Percentiles rank a stretch among this genome's conserved stretches.
Evolutionary conservation across 345 rosid genomes (phyloP).

Genomic region (Pugionium cornutum): DNA sequence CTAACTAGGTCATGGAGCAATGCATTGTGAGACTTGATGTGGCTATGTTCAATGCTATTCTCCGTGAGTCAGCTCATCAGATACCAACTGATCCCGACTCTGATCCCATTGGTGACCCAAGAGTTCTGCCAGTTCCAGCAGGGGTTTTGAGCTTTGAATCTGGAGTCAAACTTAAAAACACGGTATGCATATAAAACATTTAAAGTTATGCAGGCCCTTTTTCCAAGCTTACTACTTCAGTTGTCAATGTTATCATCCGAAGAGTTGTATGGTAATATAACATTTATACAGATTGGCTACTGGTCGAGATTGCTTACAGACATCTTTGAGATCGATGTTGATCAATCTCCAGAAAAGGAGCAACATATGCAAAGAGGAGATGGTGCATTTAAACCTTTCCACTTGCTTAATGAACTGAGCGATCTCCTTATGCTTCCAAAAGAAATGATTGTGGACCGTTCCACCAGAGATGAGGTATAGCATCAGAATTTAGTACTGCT

Average conservation of each 20-base stretch:
- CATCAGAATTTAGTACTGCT: conserved; percentile 17
- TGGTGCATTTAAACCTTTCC: conserved; percentile 51
- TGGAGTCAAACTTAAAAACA: conserved; percentile 91
- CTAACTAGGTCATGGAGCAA: conserved; percentile 76
- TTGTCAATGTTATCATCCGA: conserved; percentile 1
- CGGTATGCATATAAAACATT: conserved; percentile 48
- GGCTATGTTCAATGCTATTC: conserved; percentile 97
- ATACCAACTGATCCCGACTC: conserved; percentile 85
- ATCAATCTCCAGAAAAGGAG: conserved; percentile 49
- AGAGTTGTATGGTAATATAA: conserved; percentile 4
- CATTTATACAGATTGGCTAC: conserved; percentile 66
- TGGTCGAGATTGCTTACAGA: conserved; percentile 89
- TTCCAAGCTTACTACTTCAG: conserved; percentile 2
- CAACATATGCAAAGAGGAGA: conserved; percentile 40
- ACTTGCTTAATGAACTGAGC: conserved; percentile 74
- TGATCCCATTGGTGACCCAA: conserved; percentile 84
- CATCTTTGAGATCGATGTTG: conserved; percentile 58
- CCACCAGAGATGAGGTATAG: conserved; percentile 71
- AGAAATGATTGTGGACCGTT: conserved; percentile 79
- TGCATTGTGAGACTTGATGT: conserved; percentile 86
- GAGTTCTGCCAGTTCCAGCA: conserved; percentile 90
- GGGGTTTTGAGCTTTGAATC: conserved; percentile 98
- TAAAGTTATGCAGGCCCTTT: conserved; percentile 2
- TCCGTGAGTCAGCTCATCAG: conserved; percentile 91
- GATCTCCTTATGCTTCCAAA: conserved; percentile 98